Percentiles rank a stretch among this genome's conserved stretches.
Conservation (phyloP, 768 basidiomycete species). For the Lentinula lateritia region DNA sequence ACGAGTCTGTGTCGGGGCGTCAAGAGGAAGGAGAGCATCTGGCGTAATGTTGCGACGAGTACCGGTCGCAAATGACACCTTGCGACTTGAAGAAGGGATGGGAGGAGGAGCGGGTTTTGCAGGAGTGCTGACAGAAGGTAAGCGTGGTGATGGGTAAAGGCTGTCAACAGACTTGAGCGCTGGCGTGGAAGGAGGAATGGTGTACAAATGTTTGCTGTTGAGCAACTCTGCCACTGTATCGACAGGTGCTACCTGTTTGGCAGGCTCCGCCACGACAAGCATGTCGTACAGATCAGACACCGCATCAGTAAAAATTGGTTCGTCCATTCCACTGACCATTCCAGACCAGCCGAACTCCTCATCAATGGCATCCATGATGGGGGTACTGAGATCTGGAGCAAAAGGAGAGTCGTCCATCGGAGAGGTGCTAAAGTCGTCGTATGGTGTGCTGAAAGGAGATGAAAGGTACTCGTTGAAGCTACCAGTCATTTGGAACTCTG, state of each 20-base stretch:
- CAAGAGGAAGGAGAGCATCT: conserved; percentile 56
- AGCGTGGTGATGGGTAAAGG: conserved; percentile 24
- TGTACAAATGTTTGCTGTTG: conserved; percentile 33
- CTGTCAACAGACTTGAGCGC: conserved; percentile 33
- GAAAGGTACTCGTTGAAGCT: conserved; percentile 22
- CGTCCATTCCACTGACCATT: neutral
- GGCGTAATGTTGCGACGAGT: conserved; percentile 62
- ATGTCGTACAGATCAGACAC: neutral
- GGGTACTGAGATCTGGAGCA: conserved; percentile 25
- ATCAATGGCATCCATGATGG: conserved; percentile 4
- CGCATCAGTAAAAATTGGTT: conserved; percentile 1
- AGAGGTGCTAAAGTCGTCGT: conserved; percentile 24
- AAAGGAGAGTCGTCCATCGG: conserved; percentile 31
- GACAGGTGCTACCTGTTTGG: neutral
- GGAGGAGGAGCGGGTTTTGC: conserved; percentile 8
- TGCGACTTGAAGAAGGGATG: conserved; percentile 23
- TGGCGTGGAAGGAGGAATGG: conserved; percentile 49
- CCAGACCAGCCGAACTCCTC: neutral
- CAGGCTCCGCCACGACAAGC: neutral
- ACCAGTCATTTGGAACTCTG: neutral
- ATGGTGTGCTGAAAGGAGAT: conserved; percentile 18
- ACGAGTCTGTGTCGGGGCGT: conserved; percentile 77
- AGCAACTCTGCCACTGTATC: conserved; percentile 12
- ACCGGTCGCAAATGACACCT: conserved; percentile 10
- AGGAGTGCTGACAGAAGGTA: conserved; percentile 13